Evolutionary conservation across 495 filamentous ascomycete species (phyloP), one percentile per base, ranked within the genome.

Genomic region (Podospora pseudopauciseta): DNA sequence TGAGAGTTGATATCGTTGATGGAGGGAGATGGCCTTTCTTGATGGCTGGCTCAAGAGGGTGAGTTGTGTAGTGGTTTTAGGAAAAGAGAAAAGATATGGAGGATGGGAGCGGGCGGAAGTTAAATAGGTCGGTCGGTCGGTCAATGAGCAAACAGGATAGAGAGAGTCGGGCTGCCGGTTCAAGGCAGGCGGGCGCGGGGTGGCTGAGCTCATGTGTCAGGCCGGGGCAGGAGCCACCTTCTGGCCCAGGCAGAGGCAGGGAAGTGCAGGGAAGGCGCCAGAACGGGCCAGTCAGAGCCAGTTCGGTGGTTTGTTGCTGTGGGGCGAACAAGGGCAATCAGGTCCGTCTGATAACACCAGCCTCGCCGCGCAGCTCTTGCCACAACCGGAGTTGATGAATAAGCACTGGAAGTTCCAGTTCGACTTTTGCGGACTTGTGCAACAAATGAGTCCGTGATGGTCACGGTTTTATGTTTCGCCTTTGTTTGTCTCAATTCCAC

Each of bases 161-260:
- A 23, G 73, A 70, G 79, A 78, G 71, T 80, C 78, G 67, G 67
- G 72, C 75, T 67, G 72, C 67, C 71, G 74, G 11, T 60, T 13
- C 61, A 63, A 63, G 34, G 61, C n/a, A 58, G 20, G 55, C 23
- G 55, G 64, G 57, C 53, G 74, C 71, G 72, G 77, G 75, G 76
- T 71, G 72, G 74, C 72, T 71, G 70, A 61, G 70, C 71, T 67
- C 69, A 63, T 76, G 74, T 70, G 74, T 74, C 75, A 74, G 71
- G 67, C 58, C 69, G 77, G 77, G 70, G 73, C 80, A 81, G 75
- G 72, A 73, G 66, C 75, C 76, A 74, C 68, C 68, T 19, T n/a
- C n/a, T 54, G 67, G 71, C 55, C 68, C 64, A 64, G 67, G 64
- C 72, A 65, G 55, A 26, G 65, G 23, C 62, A 75, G 70, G 66